Conservation (phyloP, 2,329 filamentous ascomycete species). For the Fusarium heterosporum region DNA sequence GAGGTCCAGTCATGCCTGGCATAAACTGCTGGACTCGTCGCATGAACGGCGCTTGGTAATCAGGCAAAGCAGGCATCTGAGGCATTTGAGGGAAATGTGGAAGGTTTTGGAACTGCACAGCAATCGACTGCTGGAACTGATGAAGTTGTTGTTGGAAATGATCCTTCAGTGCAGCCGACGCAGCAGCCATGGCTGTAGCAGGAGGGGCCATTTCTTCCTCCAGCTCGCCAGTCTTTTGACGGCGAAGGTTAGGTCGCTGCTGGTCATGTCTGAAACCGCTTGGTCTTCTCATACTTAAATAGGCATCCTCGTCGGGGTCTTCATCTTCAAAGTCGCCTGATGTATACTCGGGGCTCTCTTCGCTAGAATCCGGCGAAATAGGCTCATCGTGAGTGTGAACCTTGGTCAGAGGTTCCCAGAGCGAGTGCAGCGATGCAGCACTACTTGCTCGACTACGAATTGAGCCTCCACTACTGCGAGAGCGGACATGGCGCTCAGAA, state of each 20-base stretch:
- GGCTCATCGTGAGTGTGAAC: constrained; percentile 50
- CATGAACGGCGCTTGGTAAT: constrained; percentile 80
- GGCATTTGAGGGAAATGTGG: constrained; percentile 69
- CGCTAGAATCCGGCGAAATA: constrained; percentile 57
- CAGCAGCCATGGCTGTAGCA: constrained; percentile 71
- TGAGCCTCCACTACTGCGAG: constrained; percentile 75
- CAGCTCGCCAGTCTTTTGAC: constrained; percentile 54
- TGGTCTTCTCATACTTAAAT: constrained; percentile 52
- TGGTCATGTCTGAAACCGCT: constrained; percentile 47
- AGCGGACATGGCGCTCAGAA: constrained; percentile 71
- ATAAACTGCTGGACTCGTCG: constrained; percentile 79
- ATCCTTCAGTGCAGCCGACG: constrained; percentile 77
- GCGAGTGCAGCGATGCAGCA: constrained; percentile 72
- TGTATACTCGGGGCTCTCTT: constrained; percentile 60
- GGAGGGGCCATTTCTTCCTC: constrained; percentile 62
- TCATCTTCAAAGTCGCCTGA: constrained; percentile 59
- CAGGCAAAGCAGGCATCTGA: constrained; percentile 70
- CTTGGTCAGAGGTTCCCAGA: constrained; percentile 68
- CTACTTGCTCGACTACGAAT: constrained; percentile 73
- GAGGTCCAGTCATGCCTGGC: constrained; percentile 68
- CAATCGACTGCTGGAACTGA: constrained; percentile 79
- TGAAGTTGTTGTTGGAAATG: constrained; percentile 80
- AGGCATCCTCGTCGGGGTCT: constrained; percentile 54
- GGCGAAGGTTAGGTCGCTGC: constrained; percentile 52
- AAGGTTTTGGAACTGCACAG: constrained; percentile 72